Percentiles rank a stretch among this genome's conserved stretches.
Conservation (phyloP, 306 rosid genomes). For the Coriaria nepalensis region DNA sequence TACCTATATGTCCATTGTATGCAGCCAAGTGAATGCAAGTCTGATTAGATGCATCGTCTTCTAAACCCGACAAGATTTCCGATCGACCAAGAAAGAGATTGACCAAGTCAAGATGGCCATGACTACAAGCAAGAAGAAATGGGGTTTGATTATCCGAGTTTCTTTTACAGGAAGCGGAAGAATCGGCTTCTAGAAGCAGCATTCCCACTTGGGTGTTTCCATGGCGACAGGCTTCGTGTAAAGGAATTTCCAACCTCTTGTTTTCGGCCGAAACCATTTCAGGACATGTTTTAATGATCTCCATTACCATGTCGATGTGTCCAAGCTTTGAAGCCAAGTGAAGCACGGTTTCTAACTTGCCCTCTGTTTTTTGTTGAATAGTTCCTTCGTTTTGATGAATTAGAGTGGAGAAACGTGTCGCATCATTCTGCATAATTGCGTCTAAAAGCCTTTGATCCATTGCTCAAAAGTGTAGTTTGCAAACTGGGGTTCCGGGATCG, state of each 20-base stretch:
- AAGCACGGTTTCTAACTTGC: conserved; percentile 22
- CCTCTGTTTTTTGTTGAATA: conserved; percentile 32
- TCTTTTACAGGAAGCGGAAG: conserved; percentile 28
- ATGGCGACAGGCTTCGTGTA: conserved; percentile 46
- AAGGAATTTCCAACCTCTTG: conserved; percentile 41
- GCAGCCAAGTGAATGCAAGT: conserved; percentile 51
- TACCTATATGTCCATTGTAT: conserved; percentile 49
- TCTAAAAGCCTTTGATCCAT: conserved; percentile 42
- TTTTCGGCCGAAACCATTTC: conserved; percentile 48
- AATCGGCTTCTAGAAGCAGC: conserved; percentile 34
- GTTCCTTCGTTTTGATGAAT: conserved; percentile 27
- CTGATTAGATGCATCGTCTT: conserved; percentile 24
- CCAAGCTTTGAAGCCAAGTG: conserved; percentile 5
- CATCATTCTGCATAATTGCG: conserved; percentile 29
- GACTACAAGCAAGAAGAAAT: conserved; percentile 43
- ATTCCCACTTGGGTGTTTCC: conserved; percentile 31
- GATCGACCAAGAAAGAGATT: conserved; percentile 26
- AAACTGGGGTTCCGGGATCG: not conserved
- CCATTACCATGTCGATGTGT: conserved; percentile 25
- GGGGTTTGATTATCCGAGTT: conserved; percentile 25
- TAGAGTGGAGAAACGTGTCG: conserved; percentile 17
- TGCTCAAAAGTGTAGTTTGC: not conserved
- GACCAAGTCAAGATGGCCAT: conserved; percentile 42
- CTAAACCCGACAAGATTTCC: conserved; percentile 16
- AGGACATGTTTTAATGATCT: conserved; percentile 34